Conservation (phyloP, 176 grass and related monocot genomes). For the Carex parvula region DNA sequence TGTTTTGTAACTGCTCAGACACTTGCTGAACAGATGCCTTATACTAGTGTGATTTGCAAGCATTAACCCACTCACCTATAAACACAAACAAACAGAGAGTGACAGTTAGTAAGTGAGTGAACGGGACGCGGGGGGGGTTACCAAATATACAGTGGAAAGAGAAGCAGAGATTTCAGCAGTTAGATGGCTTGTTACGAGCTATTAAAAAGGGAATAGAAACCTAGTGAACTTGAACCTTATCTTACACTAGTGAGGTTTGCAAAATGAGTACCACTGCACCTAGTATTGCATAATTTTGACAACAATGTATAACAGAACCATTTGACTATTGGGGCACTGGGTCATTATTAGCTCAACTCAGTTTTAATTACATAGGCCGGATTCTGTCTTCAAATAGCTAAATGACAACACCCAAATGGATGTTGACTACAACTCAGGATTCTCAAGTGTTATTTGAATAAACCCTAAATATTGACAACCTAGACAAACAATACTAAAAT, state of each 20-base stretch:
- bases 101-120: not conserved
- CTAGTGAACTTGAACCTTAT: not conserved
- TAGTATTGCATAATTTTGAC: not conserved
- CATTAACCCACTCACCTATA: constrained; percentile 93
- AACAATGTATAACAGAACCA: not conserved
- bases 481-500: not conserved
- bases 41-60: constrained; percentile 97
- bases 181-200: not conserved
- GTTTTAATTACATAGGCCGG: not conserved
- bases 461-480: not conserved
- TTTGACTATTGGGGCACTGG: not conserved
- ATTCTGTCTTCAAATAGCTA: not conserved
- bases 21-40: constrained; percentile 87
- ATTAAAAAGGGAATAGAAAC: not conserved
- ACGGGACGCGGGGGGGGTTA: not conserved
- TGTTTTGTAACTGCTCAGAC: constrained; percentile 78
- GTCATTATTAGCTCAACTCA: not conserved
- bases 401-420: not conserved
- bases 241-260: not conserved
- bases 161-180: not conserved
- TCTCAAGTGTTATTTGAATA: not conserved
- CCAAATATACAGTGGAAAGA: not conserved
- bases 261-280: not conserved
- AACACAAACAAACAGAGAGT: not conserved
- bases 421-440: not conserved